Base-by-base conservation (phyloP, 768 basidiomycete species). In the Lepiota brunneoincarnata region DNA sequence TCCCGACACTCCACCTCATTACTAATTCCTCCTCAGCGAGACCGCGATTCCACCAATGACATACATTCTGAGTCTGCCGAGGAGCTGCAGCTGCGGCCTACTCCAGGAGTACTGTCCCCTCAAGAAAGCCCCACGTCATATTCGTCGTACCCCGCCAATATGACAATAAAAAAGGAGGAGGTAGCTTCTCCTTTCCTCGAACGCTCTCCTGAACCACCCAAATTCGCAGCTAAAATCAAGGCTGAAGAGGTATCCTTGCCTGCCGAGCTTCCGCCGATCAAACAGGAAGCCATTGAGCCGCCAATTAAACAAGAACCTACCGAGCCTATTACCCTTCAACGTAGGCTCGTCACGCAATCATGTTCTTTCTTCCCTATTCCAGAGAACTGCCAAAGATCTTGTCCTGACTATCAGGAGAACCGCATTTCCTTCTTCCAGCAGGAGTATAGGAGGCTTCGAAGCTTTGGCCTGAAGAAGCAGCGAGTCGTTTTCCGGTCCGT, bases 321-420 rank as follows among this genome's bases (percentile, higher is more conserved):
- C 3, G 53, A 54, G 10, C 6, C 21, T 4, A 48, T 48, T n/a
- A 39, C 41, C 14, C 45, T 28, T 14, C 45, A 48, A 28, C 42
- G 45, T 20, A 54, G 34, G 20, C 53, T 54, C 18, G 46, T 54
- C 45, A 54, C 53, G 4, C 35, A 54, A 23, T 48, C 38, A 1
- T 54, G 53, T 34, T 54, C 53, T 14, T 54, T 54, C 26, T 54
- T 47, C 18, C 53, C 53, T 6, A 54, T 54, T 14, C 53, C 45
- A 4, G 38, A 48, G 15, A 23, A 54, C 18, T 54, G 53, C 18
- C 45, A 31, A 12, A 48, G 42, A 35, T 48, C 39, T 2, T 26
- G 17, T 11, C 53, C 53, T 39, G 18, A 39, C n/a, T 54, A 54
- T 34, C 38, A 41, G 18, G 38, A 54, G 11, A 54, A 54, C 24